Percentiles rank a stretch among this genome's conserved stretches.
phyloP scores from a whole-genome alignment of 495 filamentous ascomycete genomes.

The Xylaria acuta region DNA sequence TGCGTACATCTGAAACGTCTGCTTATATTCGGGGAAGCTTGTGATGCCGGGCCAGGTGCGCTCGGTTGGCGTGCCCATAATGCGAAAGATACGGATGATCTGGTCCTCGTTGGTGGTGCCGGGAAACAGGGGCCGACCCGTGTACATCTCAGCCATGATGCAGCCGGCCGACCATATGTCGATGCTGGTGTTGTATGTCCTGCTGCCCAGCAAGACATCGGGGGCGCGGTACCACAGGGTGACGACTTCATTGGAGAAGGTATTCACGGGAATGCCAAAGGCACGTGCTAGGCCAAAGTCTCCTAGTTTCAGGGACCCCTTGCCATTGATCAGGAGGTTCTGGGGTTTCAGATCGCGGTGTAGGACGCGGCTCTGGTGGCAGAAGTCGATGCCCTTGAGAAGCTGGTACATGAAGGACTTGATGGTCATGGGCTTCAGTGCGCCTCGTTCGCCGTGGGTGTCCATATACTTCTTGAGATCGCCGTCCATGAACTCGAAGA shows the following conservation, averaged over 20 bases:
- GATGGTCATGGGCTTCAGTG: conserved; percentile 82
- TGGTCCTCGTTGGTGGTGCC: conserved; percentile 97
- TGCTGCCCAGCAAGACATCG: conserved; percentile 86
- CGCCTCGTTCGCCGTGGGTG: conserved; percentile 79
- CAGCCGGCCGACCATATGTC: conserved; percentile 98
- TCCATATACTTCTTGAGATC: conserved; percentile 99
- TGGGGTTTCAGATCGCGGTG: conserved; percentile 97
- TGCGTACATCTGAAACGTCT: conserved; percentile 91
- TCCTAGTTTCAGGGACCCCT: conserved; percentile 89
- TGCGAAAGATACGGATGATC: conserved; percentile 91
- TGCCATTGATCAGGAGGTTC: conserved; percentile 92
- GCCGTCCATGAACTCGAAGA: conserved; percentile 98
- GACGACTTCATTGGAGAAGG: conserved; percentile 97
- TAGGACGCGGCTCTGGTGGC: conserved; percentile 92
- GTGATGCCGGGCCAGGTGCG: conserved; percentile 91
- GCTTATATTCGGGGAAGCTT: conserved; percentile 91
- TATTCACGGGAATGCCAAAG: conserved; percentile 97
- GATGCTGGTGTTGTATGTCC: conserved; percentile 97
- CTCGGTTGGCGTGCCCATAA: conserved; percentile 95
- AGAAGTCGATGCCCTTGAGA: conserved; percentile 92
- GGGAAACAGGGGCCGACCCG: conserved; percentile 88
- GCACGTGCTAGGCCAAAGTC: conserved; percentile 93
- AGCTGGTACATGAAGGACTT: conserved; percentile 99
- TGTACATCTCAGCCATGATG: conserved; percentile 99
- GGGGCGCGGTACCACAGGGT: conserved; percentile 96